A percentile compares a stretch with the other conserved stretches of the same genome.
Conservation (phyloP, 345 rosid genomes). For the Heritiera fomes region DNA sequence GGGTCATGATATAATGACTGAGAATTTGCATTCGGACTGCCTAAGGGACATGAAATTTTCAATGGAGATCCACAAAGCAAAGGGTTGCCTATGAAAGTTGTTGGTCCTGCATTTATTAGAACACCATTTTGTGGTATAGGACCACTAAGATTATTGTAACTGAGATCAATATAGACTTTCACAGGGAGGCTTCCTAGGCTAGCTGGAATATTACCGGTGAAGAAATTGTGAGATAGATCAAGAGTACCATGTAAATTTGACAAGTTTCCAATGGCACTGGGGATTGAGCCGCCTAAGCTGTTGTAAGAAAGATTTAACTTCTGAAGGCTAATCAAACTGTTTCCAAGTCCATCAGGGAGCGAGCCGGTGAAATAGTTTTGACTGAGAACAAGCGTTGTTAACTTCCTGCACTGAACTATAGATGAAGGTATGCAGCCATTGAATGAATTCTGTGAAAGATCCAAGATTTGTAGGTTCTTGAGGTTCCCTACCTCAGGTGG, state of each 20-base stretch:
- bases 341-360: slow-evolving; percentile 49
- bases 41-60: slow-evolving; percentile 45
- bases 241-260: slow-evolving; percentile 57
- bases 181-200: slow-evolving; percentile 70
- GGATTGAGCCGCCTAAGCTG: slow-evolving; percentile 53
- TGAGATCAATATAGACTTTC: slow-evolving; percentile 66
- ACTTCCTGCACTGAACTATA: slow-evolving; percentile 52
- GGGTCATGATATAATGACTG: slow-evolving; percentile 17
- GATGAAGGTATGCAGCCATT: slow-evolving; percentile 52
- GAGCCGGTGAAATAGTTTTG: slow-evolving; percentile 59
- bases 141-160: slow-evolving; percentile 78
- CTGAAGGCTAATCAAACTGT: slow-evolving; percentile 42
- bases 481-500: slow-evolving; percentile 61
- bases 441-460: slow-evolving; percentile 61
- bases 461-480: slow-evolving; percentile 50
- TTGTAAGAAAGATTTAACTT: slow-evolving; percentile 67
- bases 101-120: slow-evolving; percentile 63
- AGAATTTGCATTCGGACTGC: slow-evolving; percentile 21
- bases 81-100: slow-evolving; percentile 75
- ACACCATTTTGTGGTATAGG: slow-evolving; percentile 59
- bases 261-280: slow-evolving; percentile 57
- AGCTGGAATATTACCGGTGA: slow-evolving; percentile 64
- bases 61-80: slow-evolving; percentile 74
- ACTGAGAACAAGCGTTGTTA: slow-evolving; percentile 55
- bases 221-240: slow-evolving; percentile 78